Evolutionary conservation across 306 rosid genomes (phyloP).

Genomic region (Cicer yamashitae): DNA sequence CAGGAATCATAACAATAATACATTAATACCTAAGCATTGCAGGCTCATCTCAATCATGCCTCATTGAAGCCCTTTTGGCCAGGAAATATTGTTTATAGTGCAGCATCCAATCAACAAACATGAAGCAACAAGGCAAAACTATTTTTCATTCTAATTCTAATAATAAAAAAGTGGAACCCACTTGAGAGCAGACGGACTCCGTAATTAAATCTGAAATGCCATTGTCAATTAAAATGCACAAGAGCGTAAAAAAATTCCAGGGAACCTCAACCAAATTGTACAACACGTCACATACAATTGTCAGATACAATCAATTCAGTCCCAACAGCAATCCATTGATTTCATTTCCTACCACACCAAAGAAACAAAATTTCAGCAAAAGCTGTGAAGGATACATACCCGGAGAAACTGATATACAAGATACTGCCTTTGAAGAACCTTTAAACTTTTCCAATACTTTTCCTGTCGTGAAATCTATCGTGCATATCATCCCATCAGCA

Average conservation of each 20-base stretch:
- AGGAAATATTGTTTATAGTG: slow-evolving; percentile 4
- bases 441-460: slow-evolving; percentile 75
- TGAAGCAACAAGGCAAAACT: slow-evolving; percentile 11
- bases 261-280: slow-evolving; percentile 23
- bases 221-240: slow-evolving; percentile 20
- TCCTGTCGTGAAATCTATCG: slow-evolving; percentile 73
- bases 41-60: slow-evolving; percentile 41
- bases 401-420: slow-evolving; percentile 78
- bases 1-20: slow-evolving; percentile 39
- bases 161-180: slow-evolving; percentile 1
- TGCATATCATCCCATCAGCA: slow-evolving; percentile 83
- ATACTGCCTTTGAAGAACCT: slow-evolving; percentile 82
- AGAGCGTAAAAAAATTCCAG: not conserved
- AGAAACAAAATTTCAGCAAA: slow-evolving; percentile 22
- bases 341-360: slow-evolving; percentile 12
- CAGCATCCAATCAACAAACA: slow-evolving; percentile 30
- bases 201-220: slow-evolving; percentile 2
- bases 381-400: slow-evolving; percentile 53
- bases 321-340: slow-evolving; percentile 29
- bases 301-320: slow-evolving; percentile 14
- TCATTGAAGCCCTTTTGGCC: slow-evolving; percentile 36
- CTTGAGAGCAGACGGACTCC: slow-evolving; percentile 8
- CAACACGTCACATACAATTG: slow-evolving; percentile 1
- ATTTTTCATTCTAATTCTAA: slow-evolving; percentile 19
- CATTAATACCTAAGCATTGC: slow-evolving; percentile 17